Evolutionary conservation across 306 rosid species (phyloP).

Genomic region (Castanospermum australe): DNA sequence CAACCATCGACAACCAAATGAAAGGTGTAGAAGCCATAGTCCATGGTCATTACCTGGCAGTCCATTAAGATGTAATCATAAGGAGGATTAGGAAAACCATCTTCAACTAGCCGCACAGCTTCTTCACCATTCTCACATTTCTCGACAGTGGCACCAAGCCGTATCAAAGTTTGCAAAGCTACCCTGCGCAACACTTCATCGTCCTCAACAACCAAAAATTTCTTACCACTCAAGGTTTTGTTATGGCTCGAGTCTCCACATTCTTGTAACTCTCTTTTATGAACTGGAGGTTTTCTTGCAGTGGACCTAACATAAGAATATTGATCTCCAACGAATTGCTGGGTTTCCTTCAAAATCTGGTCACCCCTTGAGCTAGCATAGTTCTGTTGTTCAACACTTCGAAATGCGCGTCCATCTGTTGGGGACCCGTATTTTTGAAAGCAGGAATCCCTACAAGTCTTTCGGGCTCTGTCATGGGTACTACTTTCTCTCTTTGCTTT

Average conservation of each 20-base stretch:
- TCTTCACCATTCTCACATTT: conserved; percentile 60
- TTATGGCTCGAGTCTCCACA: background rate
- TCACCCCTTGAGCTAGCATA: background rate
- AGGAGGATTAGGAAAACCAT: conserved; percentile 41
- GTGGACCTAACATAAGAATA: background rate
- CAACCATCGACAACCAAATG: background rate
- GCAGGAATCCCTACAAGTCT: background rate
- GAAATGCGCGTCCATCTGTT: background rate
- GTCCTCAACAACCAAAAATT: conserved; percentile 69
- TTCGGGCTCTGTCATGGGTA: background rate
- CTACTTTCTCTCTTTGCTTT: background rate
- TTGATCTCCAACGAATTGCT: background rate
- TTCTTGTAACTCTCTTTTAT: conserved; percentile 36
- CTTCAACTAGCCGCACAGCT: conserved; percentile 44
- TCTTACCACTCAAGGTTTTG: conserved; percentile 55
- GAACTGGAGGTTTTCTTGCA: background rate
- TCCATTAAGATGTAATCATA: conserved; percentile 82
- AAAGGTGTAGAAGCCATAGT: background rate
- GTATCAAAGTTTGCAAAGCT: conserved; percentile 21
- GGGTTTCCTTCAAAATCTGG: background rate
- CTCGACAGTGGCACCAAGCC: conserved; percentile 55
- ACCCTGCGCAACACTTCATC: conserved; percentile 20
- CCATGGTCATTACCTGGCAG: conserved; percentile 51
- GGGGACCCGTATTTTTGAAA: background rate
- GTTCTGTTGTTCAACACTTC: background rate